phyloP scores from a whole-genome alignment of 257 asterid genomes.

The Craterostigma plantagineum region DNA sequence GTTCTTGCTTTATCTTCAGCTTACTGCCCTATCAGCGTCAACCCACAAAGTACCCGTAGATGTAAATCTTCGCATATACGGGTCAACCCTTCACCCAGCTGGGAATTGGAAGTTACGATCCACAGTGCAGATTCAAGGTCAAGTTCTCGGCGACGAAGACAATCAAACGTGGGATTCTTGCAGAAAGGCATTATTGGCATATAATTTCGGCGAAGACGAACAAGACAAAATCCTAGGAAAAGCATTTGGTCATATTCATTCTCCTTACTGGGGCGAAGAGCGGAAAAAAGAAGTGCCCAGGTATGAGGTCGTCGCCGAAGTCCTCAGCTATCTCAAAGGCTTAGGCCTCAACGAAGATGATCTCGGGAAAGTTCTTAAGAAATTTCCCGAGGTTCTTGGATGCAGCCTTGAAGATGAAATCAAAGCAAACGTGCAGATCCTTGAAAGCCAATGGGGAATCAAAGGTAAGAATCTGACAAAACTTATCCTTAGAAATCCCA shows the following conservation, averaged over 20 bases:
- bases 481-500: slow-evolving; percentile 75
- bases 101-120: slow-evolving; percentile 46
- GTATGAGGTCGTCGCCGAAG: slow-evolving; percentile 28
- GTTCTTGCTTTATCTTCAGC: slow-evolving; percentile 2
- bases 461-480: slow-evolving; percentile 61
- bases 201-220: slow-evolving; percentile 33
- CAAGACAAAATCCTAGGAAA: slow-evolving; percentile 65
- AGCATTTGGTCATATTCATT: slow-evolving; percentile 74
- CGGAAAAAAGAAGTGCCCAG: slow-evolving; percentile 57
- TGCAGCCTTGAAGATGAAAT: slow-evolving; percentile 64
- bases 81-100: slow-evolving; percentile 8
- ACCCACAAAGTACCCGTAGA: slow-evolving; percentile 10
- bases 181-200: slow-evolving; percentile 38
- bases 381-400: slow-evolving; percentile 92
- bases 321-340: slow-evolving; percentile 41
- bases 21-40: slow-evolving; percentile 9
- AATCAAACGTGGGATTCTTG: slow-evolving; percentile 57
- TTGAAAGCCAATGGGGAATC: slow-evolving; percentile 74
- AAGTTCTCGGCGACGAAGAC: slow-evolving; percentile 36
- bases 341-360: slow-evolving; percentile 64
- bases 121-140: slow-evolving; percentile 22
- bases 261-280: slow-evolving; percentile 94
- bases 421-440: slow-evolving; percentile 44
- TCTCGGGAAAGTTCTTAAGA: slow-evolving; percentile 51
- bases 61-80: no score